Conservation (phyloP, 2,329 filamentous ascomycete genomes). For the Aspergillus nomiae region DNA sequence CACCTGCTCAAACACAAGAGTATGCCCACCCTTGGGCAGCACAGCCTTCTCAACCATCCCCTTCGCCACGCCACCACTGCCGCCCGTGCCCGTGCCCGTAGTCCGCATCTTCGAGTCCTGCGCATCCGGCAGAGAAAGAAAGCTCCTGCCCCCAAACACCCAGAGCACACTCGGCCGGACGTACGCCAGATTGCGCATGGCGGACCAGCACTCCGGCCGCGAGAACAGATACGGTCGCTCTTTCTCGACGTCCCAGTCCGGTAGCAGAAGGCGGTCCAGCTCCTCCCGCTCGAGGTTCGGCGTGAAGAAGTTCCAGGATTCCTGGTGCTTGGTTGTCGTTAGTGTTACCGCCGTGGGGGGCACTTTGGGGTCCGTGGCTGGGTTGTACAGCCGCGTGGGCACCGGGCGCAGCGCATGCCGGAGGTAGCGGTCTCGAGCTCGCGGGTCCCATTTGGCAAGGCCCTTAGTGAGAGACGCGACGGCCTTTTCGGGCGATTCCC, state of each 20-base stretch:
- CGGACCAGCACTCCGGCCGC: slow-evolving; percentile 20
- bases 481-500: slow-evolving; percentile 10
- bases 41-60: slow-evolving; percentile 22
- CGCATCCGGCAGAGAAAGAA: slow-evolving; percentile 13
- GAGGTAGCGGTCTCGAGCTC: not conserved
- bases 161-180: slow-evolving; percentile 27
- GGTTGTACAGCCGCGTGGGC: slow-evolving; percentile 18
- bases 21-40: slow-evolving; percentile 13
- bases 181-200: slow-evolving; percentile 22
- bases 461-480: not conserved
- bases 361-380: slow-evolving; percentile 5
- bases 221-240: slow-evolving; percentile 15
- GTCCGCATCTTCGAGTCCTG: slow-evolving; percentile 21
- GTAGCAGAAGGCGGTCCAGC: slow-evolving; percentile 14
- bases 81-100: slow-evolving; percentile 25
- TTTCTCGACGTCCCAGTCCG: slow-evolving; percentile 18
- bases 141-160: slow-evolving; percentile 23
- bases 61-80: slow-evolving; percentile 22
- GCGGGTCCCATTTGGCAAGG: not conserved
- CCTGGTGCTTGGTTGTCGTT: slow-evolving; percentile 22
- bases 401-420: slow-evolving; percentile 6
- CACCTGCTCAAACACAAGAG: slow-evolving; percentile 20
- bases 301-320: slow-evolving; percentile 10
- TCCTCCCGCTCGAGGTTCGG: slow-evolving; percentile 17
- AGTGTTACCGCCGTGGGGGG: slow-evolving; percentile 18